Evolutionary conservation across 352 stramenopile species (phyloP).

Genomic region (Globisporangium sylvaticum): DNA sequence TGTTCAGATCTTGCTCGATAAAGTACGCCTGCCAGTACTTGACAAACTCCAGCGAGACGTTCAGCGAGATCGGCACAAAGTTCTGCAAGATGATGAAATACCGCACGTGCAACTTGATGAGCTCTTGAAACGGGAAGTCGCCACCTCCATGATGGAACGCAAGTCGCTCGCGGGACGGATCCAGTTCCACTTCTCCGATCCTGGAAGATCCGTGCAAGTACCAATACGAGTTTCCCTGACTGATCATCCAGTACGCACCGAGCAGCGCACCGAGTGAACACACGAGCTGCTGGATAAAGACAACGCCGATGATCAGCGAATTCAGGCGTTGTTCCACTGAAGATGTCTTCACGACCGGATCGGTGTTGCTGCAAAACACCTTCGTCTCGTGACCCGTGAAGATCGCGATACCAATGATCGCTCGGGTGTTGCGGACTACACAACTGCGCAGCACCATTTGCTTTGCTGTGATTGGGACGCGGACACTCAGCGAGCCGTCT

Average conservation of each 20-base stretch:
- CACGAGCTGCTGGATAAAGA: constrained; percentile 72
- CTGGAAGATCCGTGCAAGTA: constrained; percentile 33
- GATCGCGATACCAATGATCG: constrained; percentile 80
- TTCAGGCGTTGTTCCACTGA: constrained; percentile 76
- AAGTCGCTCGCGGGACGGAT: background rate
- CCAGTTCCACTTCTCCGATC: background rate
- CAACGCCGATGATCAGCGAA: constrained; percentile 63
- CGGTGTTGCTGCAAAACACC: constrained; percentile 79
- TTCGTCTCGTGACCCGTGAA: constrained; percentile 89
- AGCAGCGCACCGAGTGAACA: constrained; percentile 64
- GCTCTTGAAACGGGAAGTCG: constrained; percentile 44
- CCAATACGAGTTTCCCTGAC: constrained; percentile 57
- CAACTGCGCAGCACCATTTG: constrained; percentile 90
- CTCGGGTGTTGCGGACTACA: constrained; percentile 84
- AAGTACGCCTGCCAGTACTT: constrained; percentile 96
- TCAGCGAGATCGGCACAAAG: constrained; percentile 98
- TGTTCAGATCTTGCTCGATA: constrained; percentile 89
- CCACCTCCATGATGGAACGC: constrained; percentile 7
- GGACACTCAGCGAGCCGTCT: constrained; percentile 34
- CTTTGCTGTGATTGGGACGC: constrained; percentile 70
- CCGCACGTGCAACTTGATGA: constrained; percentile 80
- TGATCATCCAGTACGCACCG: constrained; percentile 66
- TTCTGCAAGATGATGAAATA: constrained; percentile 98
- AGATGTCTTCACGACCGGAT: constrained; percentile 72
- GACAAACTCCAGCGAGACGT: constrained; percentile 96